phyloP scores from a whole-genome alignment of 352 stramenopile species.

The Phytophthora meadii region DNA sequence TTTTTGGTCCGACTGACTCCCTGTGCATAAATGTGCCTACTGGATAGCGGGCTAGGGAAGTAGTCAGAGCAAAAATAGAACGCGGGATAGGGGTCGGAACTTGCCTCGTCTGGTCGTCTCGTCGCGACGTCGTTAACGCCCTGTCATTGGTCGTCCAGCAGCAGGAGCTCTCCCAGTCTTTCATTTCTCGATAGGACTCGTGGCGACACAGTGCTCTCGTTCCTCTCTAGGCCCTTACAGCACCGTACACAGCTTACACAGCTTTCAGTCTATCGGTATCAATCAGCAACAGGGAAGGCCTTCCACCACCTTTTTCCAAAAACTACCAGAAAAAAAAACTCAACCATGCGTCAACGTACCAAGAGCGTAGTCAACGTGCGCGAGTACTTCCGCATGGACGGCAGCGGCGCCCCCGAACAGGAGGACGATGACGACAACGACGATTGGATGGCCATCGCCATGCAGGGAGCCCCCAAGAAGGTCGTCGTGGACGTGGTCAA shows the following conservation, averaged over 20 bases:
- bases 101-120: slow-evolving; percentile 36
- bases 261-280: slow-evolving; percentile 10
- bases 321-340: slow-evolving; percentile 12
- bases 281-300: neutral
- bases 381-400: slow-evolving; percentile 79
- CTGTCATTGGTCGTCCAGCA: slow-evolving; percentile 29
- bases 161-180: neutral
- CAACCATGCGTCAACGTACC: slow-evolving; percentile 70
- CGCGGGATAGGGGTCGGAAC: slow-evolving; percentile 41
- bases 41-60: slow-evolving; percentile 27
- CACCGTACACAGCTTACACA: slow-evolving; percentile 6
- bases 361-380: slow-evolving; percentile 73
- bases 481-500: slow-evolving; percentile 39
- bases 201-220: slow-evolving; percentile 24
- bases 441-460: slow-evolving; percentile 58
- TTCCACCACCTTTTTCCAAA: neutral
- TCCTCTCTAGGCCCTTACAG: neutral
- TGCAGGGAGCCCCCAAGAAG: slow-evolving; percentile 24
- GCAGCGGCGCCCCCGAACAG: slow-evolving; percentile 49
- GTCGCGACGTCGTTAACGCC: slow-evolving; percentile 18
- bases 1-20: slow-evolving; percentile 28
- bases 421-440: slow-evolving; percentile 56
- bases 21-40: slow-evolving; percentile 8
- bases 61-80: slow-evolving; percentile 44
- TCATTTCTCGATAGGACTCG: slow-evolving; percentile 42